Evolutionary conservation across 257 asterid species (phyloP), one percentile per base, ranked within the genome.

Genomic region (Ligustrum vulgare): DNA sequence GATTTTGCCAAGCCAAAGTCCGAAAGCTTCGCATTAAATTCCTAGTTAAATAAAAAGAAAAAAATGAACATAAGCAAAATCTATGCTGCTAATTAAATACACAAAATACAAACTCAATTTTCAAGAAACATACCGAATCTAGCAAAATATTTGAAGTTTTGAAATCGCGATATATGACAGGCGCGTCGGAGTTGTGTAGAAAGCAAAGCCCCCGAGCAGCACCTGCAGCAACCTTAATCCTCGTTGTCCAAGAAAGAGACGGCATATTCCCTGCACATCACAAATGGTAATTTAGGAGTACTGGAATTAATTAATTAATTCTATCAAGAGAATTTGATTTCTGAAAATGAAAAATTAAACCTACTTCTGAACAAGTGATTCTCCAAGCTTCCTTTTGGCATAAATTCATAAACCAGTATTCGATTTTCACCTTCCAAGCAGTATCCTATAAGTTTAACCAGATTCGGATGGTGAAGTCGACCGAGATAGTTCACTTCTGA

Each of bases 121-220:
- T 22, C 3, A 18, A 20, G n/a, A 18, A 23, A 64, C 85, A 72
- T 74, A 87, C 91, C 3, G 76, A 49, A 74, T 87, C 87, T 58
- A 87, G 73, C 83, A 87, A 84, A 41, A 87, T 83, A 47, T 87
- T 87, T 4, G 89, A 82, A 5, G 91, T 81, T 80, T 87, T 87
- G n/a, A 87, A 87, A 80, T 87, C 91, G 6, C 91, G 87, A 75
- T 87, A 87, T 23, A 87, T 84, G 72, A 87, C 91, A 1, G 91
- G 89, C 8, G 89, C 77, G 62, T 77, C 23, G 2, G 84, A 70
- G 60, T 87, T 83, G 73, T 87, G 91, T 10, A 87, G 74, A 72
- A 87, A 87, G 67, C 87, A 84, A 6, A 87, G 69, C 34, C 89
- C 91, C 51, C 87, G 80, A n/a, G 91, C 91, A 45, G 89, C 87